Base-by-base conservation (phyloP, 202 grass and related monocot genomes). In the Setaria viridis region DNA sequence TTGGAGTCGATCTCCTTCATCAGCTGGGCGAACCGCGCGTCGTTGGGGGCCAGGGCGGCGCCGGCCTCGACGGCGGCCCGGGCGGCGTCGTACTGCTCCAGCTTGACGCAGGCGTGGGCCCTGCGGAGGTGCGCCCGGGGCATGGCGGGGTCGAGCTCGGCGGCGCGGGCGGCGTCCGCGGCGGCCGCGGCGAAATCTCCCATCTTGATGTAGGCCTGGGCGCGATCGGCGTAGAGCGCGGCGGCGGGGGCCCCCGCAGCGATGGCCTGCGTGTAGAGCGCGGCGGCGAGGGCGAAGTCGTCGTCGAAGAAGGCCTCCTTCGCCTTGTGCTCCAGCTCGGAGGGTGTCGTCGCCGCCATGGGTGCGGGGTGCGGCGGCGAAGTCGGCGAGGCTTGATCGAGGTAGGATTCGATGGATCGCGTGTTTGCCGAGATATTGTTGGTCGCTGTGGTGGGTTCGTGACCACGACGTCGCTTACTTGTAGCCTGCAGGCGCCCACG, bases 181-280 rank as follows among this genome's bases (percentile, higher is more conserved):
- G 85, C 78, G 5, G 78, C 85, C 7, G 69, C 49, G 7, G 70
- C 11, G 70, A 87, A 91, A 73, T 91, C 88, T 53, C 85, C 84
- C 16, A 90, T 77, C 81, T 90, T 88, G 82, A 85, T 86, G 82
- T 93, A 53, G n/a, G 89, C 85, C 60, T 88, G 89, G 20, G 91
- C 91, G 25, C 89, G 94, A 65, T 93, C 91, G 30, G 89, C 85
- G 64, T 86, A 88, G 53, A 91, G 82, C 42, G 90, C 82, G 2
- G 91, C 94, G 79, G 81, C 67, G 9, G 39, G 55, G 10, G 81
- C 68, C 3, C 90, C 88, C 20, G 82, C 55, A 57, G 85, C 87
- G 34, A 96, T 83, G 42, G 91, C 89, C 81, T 91, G 85, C 42
- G 91, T 90, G 89, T 91, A 96, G 51, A 96, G 87, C 64, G 89